phyloP scores from a whole-genome alignment of 305 asterid species.

The Solanum hybrid region DNA sequence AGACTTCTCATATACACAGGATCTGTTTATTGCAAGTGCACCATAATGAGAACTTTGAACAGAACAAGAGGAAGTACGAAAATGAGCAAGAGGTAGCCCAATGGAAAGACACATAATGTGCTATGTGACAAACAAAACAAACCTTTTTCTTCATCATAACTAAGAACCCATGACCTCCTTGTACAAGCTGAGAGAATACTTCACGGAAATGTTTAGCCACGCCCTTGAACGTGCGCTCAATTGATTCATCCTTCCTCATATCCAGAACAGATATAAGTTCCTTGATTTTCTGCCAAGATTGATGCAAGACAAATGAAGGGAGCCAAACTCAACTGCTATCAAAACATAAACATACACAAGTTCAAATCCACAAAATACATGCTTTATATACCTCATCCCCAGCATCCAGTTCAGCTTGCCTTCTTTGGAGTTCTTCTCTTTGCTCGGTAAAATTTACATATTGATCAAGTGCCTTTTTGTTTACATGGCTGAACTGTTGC shows the following conservation, averaged over 20 bases:
- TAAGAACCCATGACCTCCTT: constrained; percentile 94
- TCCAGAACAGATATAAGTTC: constrained; percentile 91
- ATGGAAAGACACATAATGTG: background rate
- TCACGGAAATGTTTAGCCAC: constrained; percentile 97
- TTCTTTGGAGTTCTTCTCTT: constrained; percentile 84
- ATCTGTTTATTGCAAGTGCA: background rate
- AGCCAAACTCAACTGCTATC: constrained; percentile 8
- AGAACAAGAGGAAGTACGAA: background rate
- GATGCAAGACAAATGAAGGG: constrained; percentile 10
- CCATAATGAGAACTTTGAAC: background rate
- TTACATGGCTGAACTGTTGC: constrained; percentile 93
- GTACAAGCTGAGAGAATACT: constrained; percentile 95
- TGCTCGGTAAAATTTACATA: constrained; percentile 95
- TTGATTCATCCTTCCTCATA: constrained; percentile 98
- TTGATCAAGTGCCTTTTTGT: constrained; percentile 97
- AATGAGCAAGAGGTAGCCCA: constrained; percentile 1
- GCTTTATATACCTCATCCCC: constrained; percentile 74
- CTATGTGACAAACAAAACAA: constrained; percentile 17
- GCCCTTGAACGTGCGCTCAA: constrained; percentile 97
- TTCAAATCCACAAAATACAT: background rate
- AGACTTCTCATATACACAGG: background rate
- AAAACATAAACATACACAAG: constrained; percentile 9
- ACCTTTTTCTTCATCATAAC: constrained; percentile 99
- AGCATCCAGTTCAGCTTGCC: constrained; percentile 94
- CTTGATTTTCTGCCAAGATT: constrained; percentile 73